Conservation (phyloP, 768 basidiomycete species). For the Agaricus sinodeliciosus region DNA sequence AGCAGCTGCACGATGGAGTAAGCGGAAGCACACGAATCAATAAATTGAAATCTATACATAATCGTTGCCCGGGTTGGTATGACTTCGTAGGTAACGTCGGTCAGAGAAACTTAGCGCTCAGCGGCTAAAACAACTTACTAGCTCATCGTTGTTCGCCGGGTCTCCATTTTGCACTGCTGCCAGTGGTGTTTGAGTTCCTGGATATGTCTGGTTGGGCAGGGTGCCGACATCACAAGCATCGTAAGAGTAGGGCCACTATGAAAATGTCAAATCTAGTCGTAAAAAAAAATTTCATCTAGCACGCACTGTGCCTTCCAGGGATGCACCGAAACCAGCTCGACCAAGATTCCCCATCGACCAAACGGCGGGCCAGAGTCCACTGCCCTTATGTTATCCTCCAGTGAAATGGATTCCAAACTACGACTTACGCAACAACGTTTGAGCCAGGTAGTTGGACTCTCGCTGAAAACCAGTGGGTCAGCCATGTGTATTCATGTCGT, state of each 20-base stretch:
- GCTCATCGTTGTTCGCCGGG: constrained; percentile 28
- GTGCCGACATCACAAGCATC: constrained; percentile 79
- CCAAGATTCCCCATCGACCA: constrained; percentile 79
- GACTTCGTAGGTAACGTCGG: constrained; percentile 27
- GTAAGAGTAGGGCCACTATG: constrained; percentile 61
- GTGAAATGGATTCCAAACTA: neutral
- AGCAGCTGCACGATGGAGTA: constrained; percentile 18
- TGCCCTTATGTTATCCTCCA: neutral
- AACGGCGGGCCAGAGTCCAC: constrained; percentile 76
- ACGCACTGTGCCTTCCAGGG: constrained; percentile 53
- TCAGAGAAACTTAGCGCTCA: neutral
- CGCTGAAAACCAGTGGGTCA: constrained; percentile 23
- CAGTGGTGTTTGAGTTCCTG: constrained; percentile 41
- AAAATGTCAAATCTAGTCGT: neutral
- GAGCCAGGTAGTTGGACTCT: constrained; percentile 70
- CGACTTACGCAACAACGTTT: constrained; percentile 31
- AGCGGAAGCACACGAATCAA: neutral
- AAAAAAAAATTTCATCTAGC: neutral
- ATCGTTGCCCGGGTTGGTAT: constrained; percentile 60
- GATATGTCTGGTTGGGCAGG: constrained; percentile 65
- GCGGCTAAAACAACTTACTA: constrained; percentile 18
- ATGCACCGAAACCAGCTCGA: constrained; percentile 18
- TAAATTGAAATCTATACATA: constrained; percentile 16
- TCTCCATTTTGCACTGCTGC: constrained; percentile 37
- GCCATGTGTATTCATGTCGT: too few species aligned